Evolutionary conservation across 129 eudicot species (phyloP), one percentile per base, ranked within the genome.

Genomic region (Flaveria sonorensis): DNA sequence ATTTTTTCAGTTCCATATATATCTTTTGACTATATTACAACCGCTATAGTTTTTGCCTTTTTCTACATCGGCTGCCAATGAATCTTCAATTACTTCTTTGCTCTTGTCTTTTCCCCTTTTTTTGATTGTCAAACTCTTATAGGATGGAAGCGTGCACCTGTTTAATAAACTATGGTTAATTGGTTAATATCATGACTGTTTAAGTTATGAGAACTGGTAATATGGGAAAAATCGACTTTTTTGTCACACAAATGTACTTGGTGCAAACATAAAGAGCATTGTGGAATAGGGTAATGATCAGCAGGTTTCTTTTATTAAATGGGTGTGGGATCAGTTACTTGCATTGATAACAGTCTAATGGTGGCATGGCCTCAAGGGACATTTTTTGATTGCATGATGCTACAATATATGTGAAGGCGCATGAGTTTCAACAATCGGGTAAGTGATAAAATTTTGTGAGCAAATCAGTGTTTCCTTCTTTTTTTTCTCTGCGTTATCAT

Each of bases 341-440:
- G 75, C 39, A 51, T 45, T 60, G 55, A 56, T 24, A 73, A 53
- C 68, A n/a, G 72, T 71, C 55, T 66, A 36, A 36, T 36, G 66
- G 36, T 26, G 52, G 28, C 72, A 71, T 61, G 81, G 79, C 40
- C 75, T 81, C 77, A 18, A 51, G 71, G 42, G 67, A 61, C 42
- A 26, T 61, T 61, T 11, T 61, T 74, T 45, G 75, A 55, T 71
- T 85, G 81, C 83, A 78, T 70, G 64, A 75, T 28, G 77, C 81
- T 69, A 46, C 77, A 73, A 77, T 73, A 68, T 74, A 67, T 73
- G 84, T 80, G 82, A 71, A 83, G 81, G 69, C 53, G 48, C 83
- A 52, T 80, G 83, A 43, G 66, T 52, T 78, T 51, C 73, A 50
- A 36, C 79, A 26, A 47, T 79, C 86, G 82, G 82, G 89, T 85